phyloP scores from a whole-genome alignment of 2,329 filamentous ascomycete species.

The Hansfordia pulvinata region DNA sequence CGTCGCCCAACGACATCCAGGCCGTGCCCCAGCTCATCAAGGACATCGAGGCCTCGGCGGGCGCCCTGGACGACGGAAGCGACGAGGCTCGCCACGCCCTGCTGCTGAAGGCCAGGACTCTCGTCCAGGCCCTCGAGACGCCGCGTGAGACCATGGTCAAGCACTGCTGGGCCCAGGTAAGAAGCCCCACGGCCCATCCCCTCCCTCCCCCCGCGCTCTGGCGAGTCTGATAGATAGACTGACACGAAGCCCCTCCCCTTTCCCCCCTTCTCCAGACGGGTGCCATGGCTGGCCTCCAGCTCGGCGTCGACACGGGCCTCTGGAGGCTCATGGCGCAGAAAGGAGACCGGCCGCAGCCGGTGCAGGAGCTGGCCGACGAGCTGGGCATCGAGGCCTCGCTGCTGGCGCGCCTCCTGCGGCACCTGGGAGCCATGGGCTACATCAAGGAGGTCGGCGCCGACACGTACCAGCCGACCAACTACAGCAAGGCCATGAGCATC shows the following conservation, averaged over 20 bases:
- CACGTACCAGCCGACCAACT: constrained; percentile 17
- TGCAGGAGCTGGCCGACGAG: constrained; percentile 15
- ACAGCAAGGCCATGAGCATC: constrained; percentile 13
- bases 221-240: too few relatives aligned
- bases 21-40: constrained; percentile 4
- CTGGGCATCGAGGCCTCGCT: constrained; percentile 10
- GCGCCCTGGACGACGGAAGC: constrained; percentile 1
- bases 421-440: constrained; percentile 19
- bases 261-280: too few relatives aligned
- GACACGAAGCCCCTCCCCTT: too few relatives aligned
- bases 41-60: constrained; percentile 4
- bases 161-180: constrained; percentile 28
- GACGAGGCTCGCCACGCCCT: constrained; percentile 10
- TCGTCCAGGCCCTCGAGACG: constrained; percentile 24
- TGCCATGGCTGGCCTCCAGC: constrained; percentile 11
- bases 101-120: constrained; percentile 17
- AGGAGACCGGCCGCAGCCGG: constrained; percentile 15
- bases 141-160: constrained; percentile 33
- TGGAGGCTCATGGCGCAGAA: constrained; percentile 19
- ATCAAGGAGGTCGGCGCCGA: constrained; percentile 17
- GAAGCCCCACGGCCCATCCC: too few relatives aligned
- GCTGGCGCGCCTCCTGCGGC: constrained; percentile 18
- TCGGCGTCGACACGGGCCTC: constrained; percentile 20
- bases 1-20: constrained; percentile 6
- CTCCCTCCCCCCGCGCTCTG: too few relatives aligned